A percentile compares a stretch with the other conserved stretches of the same genome.
phyloP scores from a whole-genome alignment of 176 grass and related monocot species.

The Zizania latifolia region DNA sequence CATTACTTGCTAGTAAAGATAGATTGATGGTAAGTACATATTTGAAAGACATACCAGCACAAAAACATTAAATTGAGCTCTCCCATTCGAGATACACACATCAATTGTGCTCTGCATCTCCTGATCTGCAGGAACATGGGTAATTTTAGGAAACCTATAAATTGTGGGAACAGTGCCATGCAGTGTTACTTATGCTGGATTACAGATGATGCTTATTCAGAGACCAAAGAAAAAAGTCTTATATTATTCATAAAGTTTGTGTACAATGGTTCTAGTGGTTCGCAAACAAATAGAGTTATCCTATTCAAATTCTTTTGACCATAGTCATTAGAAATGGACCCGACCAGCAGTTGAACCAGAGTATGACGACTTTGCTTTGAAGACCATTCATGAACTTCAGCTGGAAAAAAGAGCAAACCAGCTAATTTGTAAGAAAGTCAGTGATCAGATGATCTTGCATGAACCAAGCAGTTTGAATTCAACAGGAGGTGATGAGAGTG shows the following conservation, averaged over 20 bases:
- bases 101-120: slow-evolving; percentile 68
- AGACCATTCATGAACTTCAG: not conserved
- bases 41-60: slow-evolving; percentile 48
- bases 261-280: not conserved
- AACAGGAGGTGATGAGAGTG: not conserved
- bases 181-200: not conserved
- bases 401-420: not conserved
- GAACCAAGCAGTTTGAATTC: not conserved
- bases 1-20: not conserved
- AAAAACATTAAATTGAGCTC: slow-evolving; percentile 45
- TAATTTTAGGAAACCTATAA: slow-evolving; percentile 12
- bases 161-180: not conserved
- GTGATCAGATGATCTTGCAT: not conserved
- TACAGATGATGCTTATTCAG: not conserved
- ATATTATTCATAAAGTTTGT: not conserved
- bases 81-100: slow-evolving; percentile 45
- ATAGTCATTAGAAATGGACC: not conserved
- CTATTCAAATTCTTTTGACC: not conserved
- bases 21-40: slow-evolving; percentile 15
- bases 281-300: not conserved
- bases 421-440: not conserved
- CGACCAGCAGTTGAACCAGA: not conserved
- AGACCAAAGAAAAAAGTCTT: not conserved
- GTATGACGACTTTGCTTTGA: not conserved
- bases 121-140: slow-evolving; percentile 50